phyloP scores from a whole-genome alignment of 306 rosid species.

The Dalbergia oliveri region DNA sequence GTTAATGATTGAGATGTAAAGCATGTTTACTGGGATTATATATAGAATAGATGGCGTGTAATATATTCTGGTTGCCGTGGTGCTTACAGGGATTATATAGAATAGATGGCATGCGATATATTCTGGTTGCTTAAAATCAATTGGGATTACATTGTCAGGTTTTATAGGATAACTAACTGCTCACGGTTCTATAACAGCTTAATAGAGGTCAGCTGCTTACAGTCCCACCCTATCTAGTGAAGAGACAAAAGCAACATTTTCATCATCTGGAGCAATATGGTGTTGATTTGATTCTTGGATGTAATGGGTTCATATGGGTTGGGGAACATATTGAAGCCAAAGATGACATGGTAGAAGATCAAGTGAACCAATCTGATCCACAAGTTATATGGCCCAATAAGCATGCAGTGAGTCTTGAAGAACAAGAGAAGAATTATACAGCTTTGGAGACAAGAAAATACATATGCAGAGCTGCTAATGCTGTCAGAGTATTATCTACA shows the following conservation, averaged over 20 bases:
- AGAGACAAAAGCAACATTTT: slow-evolving; percentile 92
- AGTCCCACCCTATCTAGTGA: slow-evolving; percentile 79
- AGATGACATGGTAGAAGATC: slow-evolving; percentile 73
- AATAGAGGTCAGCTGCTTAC: slow-evolving; percentile 83
- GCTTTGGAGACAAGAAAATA: slow-evolving; percentile 68
- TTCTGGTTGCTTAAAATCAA: slow-evolving; percentile 30
- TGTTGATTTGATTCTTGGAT: slow-evolving; percentile 81
- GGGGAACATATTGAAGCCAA: slow-evolving; percentile 78
- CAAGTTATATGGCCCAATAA: slow-evolving; percentile 42
- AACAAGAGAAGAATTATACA: slow-evolving; percentile 64
- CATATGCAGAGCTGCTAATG: slow-evolving; percentile 86
- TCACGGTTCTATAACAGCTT: slow-evolving; percentile 61
- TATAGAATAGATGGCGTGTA: background rate
- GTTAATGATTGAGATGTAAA: slow-evolving; percentile 27
- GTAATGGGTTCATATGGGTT: slow-evolving; percentile 90
- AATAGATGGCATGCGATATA: slow-evolving; percentile 10
- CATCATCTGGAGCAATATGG: slow-evolving; percentile 82
- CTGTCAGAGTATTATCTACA: slow-evolving; percentile 66
- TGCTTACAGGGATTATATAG: background rate
- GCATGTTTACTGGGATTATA: background rate
- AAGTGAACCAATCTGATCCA: slow-evolving; percentile 57
- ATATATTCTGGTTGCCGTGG: slow-evolving; percentile 24
- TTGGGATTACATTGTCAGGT: slow-evolving; percentile 2
- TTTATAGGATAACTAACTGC: slow-evolving; percentile 20
- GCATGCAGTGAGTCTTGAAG: slow-evolving; percentile 51